phyloP scores from a whole-genome alignment of 2,329 filamentous ascomycete species.

The Nigrospora oryzae region DNA sequence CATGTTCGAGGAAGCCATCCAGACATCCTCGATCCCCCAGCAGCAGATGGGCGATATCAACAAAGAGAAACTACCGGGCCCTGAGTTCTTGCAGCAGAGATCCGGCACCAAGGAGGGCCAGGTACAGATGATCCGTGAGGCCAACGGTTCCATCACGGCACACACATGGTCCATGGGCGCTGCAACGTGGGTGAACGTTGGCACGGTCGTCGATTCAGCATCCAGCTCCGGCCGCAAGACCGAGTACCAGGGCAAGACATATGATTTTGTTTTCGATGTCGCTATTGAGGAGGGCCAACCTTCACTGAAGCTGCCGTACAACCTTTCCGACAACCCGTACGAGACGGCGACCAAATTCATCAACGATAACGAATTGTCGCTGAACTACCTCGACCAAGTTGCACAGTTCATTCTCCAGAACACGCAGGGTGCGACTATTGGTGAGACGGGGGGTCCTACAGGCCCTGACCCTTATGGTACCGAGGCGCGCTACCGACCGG shows the following conservation, averaged over 20 bases:
- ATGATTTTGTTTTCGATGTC: slow-evolving; percentile 94
- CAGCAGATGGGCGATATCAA: slow-evolving; percentile 79
- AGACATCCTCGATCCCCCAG: slow-evolving; percentile 76
- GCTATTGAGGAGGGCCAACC: slow-evolving; percentile 94
- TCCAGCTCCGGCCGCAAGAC: slow-evolving; percentile 75
- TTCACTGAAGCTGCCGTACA: slow-evolving; percentile 87
- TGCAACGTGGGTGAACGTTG: slow-evolving; percentile 76
- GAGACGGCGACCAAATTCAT: slow-evolving; percentile 88
- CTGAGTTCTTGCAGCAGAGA: slow-evolving; percentile 74
- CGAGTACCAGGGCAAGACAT: slow-evolving; percentile 74
- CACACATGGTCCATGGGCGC: slow-evolving; percentile 76
- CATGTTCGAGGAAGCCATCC: slow-evolving; percentile 75
- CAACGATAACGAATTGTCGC: slow-evolving; percentile 76
- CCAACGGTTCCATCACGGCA: slow-evolving; percentile 73
- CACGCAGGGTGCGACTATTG: slow-evolving; percentile 78
- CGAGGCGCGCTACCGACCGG: slow-evolving; percentile 71
- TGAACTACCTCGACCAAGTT: slow-evolving; percentile 83
- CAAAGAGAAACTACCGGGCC: slow-evolving; percentile 83
- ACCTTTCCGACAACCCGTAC: slow-evolving; percentile 86
- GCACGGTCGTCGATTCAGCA: slow-evolving; percentile 87
- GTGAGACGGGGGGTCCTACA: slow-evolving; percentile 42
- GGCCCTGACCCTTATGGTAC: slow-evolving; percentile 69
- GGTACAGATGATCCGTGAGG: slow-evolving; percentile 81
- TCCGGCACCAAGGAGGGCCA: slow-evolving; percentile 94
- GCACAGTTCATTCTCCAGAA: slow-evolving; percentile 89